Percentiles rank a stretch among this genome's conserved stretches.
phyloP scores from a whole-genome alignment of 2,329 filamentous ascomycete species.

The Ambrosiella xylebori region DNA sequence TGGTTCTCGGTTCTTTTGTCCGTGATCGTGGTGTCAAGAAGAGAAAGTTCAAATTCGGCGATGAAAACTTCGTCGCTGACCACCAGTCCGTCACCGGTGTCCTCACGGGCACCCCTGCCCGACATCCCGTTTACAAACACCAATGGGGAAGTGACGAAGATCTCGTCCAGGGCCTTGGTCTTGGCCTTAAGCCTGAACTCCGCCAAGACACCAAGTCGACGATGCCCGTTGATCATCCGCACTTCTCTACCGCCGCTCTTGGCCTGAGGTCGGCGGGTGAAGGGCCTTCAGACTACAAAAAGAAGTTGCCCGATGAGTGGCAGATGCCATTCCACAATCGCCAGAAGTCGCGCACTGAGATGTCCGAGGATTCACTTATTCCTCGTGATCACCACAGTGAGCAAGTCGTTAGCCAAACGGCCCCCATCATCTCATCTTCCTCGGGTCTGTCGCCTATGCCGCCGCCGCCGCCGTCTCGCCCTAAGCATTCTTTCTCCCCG shows the following conservation, averaged over 20 bases:
- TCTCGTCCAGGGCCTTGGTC: slow-evolving; percentile 62
- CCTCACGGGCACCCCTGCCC: slow-evolving; percentile 21
- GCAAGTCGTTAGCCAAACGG: slow-evolving; percentile 4
- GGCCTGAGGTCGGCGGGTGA: neutral
- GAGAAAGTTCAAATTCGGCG: slow-evolving; percentile 48
- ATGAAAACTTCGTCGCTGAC: slow-evolving; percentile 8
- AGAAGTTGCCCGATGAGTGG: slow-evolving; percentile 25
- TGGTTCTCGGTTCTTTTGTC: slow-evolving; percentile 85
- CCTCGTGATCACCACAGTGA: slow-evolving; percentile 19
- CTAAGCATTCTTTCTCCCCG: slow-evolving; percentile 19
- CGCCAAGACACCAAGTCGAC: slow-evolving; percentile 19
- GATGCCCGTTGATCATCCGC: neutral
- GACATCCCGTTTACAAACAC: slow-evolving; percentile 27
- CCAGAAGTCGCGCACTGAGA: slow-evolving; percentile 22
- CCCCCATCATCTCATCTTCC: neutral
- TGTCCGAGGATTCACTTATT: slow-evolving; percentile 29
- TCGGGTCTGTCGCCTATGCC: slow-evolving; percentile 18
- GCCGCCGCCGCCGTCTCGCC: slow-evolving; percentile 23
- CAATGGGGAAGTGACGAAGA: slow-evolving; percentile 87
- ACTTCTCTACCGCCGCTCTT: neutral
- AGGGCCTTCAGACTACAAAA: neutral
- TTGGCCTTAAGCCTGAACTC: slow-evolving; percentile 41
- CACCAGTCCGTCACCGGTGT: slow-evolving; percentile 13
- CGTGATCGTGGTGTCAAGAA: slow-evolving; percentile 84
- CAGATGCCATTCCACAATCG: slow-evolving; percentile 25